Evolutionary conservation across 2,329 filamentous ascomycete genomes (phyloP).

Genomic region (Leptographium galeiforme): DNA sequence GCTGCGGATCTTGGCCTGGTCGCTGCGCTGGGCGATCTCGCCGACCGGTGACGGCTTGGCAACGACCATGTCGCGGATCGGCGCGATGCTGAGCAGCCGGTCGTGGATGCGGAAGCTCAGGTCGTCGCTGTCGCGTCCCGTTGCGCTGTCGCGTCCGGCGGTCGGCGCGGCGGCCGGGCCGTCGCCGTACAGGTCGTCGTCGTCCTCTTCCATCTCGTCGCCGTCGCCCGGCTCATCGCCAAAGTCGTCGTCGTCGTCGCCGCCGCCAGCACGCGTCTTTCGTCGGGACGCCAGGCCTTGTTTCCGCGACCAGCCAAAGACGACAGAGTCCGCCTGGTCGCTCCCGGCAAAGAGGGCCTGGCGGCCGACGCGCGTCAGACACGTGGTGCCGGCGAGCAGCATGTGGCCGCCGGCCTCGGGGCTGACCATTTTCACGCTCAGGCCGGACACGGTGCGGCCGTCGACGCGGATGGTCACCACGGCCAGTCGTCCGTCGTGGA

Average conservation of each 20-base stretch:
- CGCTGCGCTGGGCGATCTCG: constrained; percentile 26
- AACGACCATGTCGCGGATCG: constrained; percentile 61
- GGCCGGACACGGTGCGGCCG: constrained; percentile 77
- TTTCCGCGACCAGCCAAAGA: constrained; percentile 68
- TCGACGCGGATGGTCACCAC: constrained; percentile 76
- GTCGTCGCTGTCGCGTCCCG: constrained; percentile 37
- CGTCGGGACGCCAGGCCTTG: constrained; percentile 47
- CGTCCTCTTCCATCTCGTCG: constrained; percentile 44
- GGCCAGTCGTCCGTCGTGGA: constrained; percentile 61
- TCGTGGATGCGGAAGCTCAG: constrained; percentile 69
- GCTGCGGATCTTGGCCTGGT: constrained; percentile 34
- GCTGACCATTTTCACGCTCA: constrained; percentile 56
- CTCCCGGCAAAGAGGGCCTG: constrained; percentile 73
- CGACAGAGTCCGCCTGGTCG: constrained; percentile 65
- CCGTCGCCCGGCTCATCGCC: constrained; percentile 30
- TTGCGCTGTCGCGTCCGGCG: not conserved
- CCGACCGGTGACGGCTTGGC: constrained; percentile 39
- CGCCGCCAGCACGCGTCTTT: constrained; percentile 41
- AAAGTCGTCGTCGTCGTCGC: constrained; percentile 29
- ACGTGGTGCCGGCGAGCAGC: constrained; percentile 51
- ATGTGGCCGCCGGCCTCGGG: constrained; percentile 48
- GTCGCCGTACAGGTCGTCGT: constrained; percentile 53
- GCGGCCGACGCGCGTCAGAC: constrained; percentile 53
- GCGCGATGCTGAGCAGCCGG: constrained; percentile 61
- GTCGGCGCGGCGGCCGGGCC: constrained; percentile 23